Evolutionary conservation across 2,329 filamentous ascomycete species (phyloP).

Genomic region (Stagonosporopsis cucurbitacearum): DNA sequence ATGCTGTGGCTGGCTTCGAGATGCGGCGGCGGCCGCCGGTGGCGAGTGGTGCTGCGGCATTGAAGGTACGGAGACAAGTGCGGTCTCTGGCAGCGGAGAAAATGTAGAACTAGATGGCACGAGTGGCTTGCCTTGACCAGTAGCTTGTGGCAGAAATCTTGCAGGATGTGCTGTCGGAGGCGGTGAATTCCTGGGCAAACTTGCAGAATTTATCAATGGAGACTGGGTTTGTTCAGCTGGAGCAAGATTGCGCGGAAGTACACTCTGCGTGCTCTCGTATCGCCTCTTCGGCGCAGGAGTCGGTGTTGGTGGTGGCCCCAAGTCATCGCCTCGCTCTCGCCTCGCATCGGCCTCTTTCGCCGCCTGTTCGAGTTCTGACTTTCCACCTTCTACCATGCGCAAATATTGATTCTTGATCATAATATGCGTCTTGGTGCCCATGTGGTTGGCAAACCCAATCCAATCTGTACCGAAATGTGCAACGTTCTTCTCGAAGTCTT

Average conservation of each 20-base stretch:
- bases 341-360: constrained; percentile 53
- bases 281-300: constrained; percentile 56
- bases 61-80: constrained; percentile 36
- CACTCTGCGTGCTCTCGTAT: constrained; percentile 52
- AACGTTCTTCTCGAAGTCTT: constrained; percentile 75
- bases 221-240: constrained; percentile 54
- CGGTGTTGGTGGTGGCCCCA: constrained; percentile 57
- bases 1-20: constrained; percentile 35
- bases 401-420: constrained; percentile 69
- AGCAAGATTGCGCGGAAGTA: constrained; percentile 52
- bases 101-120: constrained; percentile 30
- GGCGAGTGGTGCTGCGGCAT: constrained; percentile 42
- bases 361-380: constrained; percentile 50
- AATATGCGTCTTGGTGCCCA: constrained; percentile 84
- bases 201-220: constrained; percentile 30
- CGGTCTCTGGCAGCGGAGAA: constrained; percentile 35
- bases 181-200: constrained; percentile 50
- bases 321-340: constrained; percentile 53
- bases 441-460: constrained; percentile 74
- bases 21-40: constrained; percentile 30
- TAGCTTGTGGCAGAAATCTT: constrained; percentile 45
- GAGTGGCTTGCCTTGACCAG: constrained; percentile 35
- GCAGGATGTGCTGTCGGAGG: constrained; percentile 33
- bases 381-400: constrained; percentile 54
- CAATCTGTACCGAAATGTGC: constrained; percentile 81